phyloP scores from a whole-genome alignment of 441 rosid species.

The Arabidopsis hybrid region DNA sequence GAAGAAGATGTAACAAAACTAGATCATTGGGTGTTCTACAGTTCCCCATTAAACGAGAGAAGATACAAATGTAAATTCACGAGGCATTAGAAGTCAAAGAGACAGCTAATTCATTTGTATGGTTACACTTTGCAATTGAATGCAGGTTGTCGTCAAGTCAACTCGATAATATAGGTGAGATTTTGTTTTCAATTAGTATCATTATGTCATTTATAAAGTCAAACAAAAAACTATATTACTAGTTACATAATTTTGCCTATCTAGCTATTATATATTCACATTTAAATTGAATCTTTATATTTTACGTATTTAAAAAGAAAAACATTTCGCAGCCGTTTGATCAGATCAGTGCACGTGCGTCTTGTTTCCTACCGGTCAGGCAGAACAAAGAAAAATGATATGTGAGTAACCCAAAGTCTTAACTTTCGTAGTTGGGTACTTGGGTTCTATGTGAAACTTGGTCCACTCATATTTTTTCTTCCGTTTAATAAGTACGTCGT shows the following conservation, averaged over 20 bases:
- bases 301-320: background rate
- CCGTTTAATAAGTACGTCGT: too few species aligned
- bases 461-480: too few species aligned
- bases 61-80: too few species aligned
- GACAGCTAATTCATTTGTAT: conserved; percentile 12
- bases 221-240: background rate
- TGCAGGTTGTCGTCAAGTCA: conserved; percentile 13
- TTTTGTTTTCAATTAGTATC: background rate
- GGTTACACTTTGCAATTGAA: background rate
- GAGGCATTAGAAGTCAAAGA: conserved; percentile 16
- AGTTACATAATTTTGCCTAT: too few species aligned
- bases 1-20: conserved; percentile 7
- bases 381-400: background rate
- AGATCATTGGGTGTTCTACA: too few species aligned
- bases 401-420: background rate
- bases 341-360: background rate
- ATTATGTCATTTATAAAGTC: background rate
- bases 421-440: too few species aligned
- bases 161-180: conserved; percentile 18
- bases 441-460: too few species aligned
- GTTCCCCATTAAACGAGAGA: too few species aligned
- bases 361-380: conserved; percentile 19
- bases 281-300: background rate
- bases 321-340: too few species aligned
- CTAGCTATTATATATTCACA: background rate